phyloP scores from a whole-genome alignment of 129 eudicot genomes.

The Escallonia herrerae region DNA sequence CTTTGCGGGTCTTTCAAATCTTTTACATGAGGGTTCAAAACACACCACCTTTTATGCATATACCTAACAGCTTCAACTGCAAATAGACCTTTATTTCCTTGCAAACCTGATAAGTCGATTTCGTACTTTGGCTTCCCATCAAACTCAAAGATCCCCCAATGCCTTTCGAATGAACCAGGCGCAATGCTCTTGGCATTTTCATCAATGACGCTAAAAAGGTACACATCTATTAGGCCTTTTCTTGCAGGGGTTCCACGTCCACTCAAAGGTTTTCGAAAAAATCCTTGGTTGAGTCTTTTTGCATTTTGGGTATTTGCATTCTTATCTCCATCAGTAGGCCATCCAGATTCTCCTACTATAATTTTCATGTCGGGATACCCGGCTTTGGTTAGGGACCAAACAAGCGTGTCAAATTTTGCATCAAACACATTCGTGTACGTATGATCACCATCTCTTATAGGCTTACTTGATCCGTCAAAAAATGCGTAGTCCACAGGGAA shows the following conservation, averaged over 20 bases:
- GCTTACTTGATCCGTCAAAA: constrained; percentile 37
- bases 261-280: constrained; percentile 25
- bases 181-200: constrained; percentile 47
- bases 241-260: constrained; percentile 46
- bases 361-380: constrained; percentile 33
- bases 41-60: constrained; percentile 49
- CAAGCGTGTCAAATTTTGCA: constrained; percentile 57
- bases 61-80: constrained; percentile 44
- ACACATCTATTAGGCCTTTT: constrained; percentile 34
- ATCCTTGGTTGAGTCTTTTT: constrained; percentile 44
- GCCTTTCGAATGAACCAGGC: constrained; percentile 57
- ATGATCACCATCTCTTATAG: constrained; percentile 26
- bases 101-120: constrained; percentile 26
- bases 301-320: constrained; percentile 36
- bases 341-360: constrained; percentile 61
- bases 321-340: constrained; percentile 60
- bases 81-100: constrained; percentile 21
- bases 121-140: constrained; percentile 61
- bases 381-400: constrained; percentile 31
- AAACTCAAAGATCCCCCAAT: constrained; percentile 54
- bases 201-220: constrained; percentile 47
- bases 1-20: constrained; percentile 12
- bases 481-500: constrained; percentile 58
- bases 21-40: constrained; percentile 16
- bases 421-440: constrained; percentile 53